Evolutionary conservation across 495 filamentous ascomycete genomes (phyloP).

Genomic region (Hamigera avellanea): DNA sequence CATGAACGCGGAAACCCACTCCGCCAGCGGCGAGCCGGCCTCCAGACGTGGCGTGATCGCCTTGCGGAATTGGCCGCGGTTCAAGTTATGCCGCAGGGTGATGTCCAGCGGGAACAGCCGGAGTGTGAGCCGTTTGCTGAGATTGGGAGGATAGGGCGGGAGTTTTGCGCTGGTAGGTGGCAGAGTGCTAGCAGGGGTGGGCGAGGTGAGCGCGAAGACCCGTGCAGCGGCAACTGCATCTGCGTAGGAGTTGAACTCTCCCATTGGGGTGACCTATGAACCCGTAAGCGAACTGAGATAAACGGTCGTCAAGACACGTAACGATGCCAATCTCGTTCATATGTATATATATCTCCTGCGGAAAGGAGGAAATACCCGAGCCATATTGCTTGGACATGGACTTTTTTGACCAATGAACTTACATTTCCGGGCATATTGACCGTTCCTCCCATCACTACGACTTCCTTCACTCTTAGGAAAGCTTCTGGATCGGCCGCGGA

Average conservation of each 20-base stretch:
- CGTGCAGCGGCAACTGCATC: constrained; percentile 77
- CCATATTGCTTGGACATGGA: not conserved
- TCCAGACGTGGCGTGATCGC: constrained; percentile 36
- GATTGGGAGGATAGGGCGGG: constrained; percentile 52
- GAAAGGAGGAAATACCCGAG: too few relatives aligned
- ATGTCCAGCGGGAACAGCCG: constrained; percentile 84
- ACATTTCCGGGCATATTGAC: constrained; percentile 70
- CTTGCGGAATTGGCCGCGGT: constrained; percentile 43
- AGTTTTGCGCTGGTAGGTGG: constrained; percentile 45
- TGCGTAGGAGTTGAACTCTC: constrained; percentile 78
- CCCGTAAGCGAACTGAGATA: constrained; percentile 2
- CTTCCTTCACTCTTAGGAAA: constrained; percentile 78
- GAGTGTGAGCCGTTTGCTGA: constrained; percentile 57
- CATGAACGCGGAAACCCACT: constrained; percentile 74
- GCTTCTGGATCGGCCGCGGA: constrained; percentile 74
- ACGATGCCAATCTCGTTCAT: not conserved
- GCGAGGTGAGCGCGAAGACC: constrained; percentile 82
- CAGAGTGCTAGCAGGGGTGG: constrained; percentile 55
- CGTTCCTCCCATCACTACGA: constrained; percentile 96
- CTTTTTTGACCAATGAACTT: constrained; percentile 8
- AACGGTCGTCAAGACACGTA: not conserved
- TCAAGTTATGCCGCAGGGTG: constrained; percentile 63
- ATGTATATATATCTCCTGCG: too few relatives aligned
- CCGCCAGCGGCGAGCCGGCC: constrained; percentile 63
- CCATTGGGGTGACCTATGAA: constrained; percentile 52